Base-by-base conservation (phyloP, 2,329 filamentous ascomycete genomes). In the Juglanconis oblonga region DNA sequence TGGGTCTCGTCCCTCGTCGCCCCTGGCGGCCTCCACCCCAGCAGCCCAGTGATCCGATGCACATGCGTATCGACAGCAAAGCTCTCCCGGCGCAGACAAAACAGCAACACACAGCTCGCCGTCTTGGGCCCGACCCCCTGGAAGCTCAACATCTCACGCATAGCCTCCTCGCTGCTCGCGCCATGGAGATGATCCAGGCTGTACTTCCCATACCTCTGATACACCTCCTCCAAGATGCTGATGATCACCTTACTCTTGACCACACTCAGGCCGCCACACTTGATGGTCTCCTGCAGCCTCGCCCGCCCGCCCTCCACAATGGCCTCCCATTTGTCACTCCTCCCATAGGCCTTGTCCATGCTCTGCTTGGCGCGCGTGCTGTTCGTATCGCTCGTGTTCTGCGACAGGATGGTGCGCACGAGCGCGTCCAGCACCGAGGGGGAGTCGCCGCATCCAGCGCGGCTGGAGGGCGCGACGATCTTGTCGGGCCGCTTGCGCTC, bases 201-300 rank as follows among this genome's bases (percentile, higher is more conserved):
- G 65, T 80, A 81, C 1, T 24, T 49, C 4, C 77, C 78, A 67
- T 79, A 71, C 35, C 67, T 66, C 29, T 65, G 70, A 55, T 83
- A 78, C 42, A 87, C 88, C 68, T 91, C 87, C 52, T 81, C 76
- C 67, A 94, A 75, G 56, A 92, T 87, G 40, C 76, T 73, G 65
- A 92, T 84, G 66, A 94, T 90, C 66, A 87, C 85, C 60, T 83
- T 87, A 68, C 86, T 89, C 73, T 94, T 95, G n/a, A 84, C 79
- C 40, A 83, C 82, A 13, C 86, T 87, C 1, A 94, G 77, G 0
- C 91, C 91, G 35, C 90, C 91, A 31, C 80, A 80, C 70, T 86
- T 85, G 68, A 93, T 92, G 0, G 89, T 84, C 65, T 86, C 78
- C 62, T 78, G 73, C 5, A 81, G 71, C 64, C 72, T 73, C 13